Base-by-base conservation (phyloP, 306 rosid genomes). In the Comarum palustre region DNA sequence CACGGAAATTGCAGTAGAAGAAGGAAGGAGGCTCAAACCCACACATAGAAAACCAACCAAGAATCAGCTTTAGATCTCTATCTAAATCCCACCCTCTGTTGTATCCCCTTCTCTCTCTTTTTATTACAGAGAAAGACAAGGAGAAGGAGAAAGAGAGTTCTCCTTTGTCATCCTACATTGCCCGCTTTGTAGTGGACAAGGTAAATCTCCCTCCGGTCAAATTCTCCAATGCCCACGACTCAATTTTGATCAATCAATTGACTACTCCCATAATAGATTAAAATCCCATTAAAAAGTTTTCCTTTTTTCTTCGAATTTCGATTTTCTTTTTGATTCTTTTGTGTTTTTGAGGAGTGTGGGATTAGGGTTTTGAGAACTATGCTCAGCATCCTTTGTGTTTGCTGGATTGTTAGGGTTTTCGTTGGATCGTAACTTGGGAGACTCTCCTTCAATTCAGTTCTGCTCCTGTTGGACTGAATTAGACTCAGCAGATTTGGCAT, bases 181-280 rank as follows among this genome's bases (percentile, higher is more conserved):
- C 82, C 84, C 73, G 65, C 82, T 83, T 76, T 83, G 83, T 79
- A 81, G 84, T 77, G 85, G 86, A 81, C 90, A 79, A 83, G 87
- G 79, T 83, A 86, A 78, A n/a, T 81, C 87, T 86, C 79, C 61
- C 63, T 59, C 67, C 13, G 57, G 52, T 43, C 47, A 59, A 42
- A 25, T 29, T 27, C 67, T 27, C 76, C 31, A 72, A 43, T 72
- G 45, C 57, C 76, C 68, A 25, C 25, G 58, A 57, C 46, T 19
- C 32, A 27, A 27, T 19, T 72, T 72, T 59, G 19, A 74, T 84
- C 71, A 68, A 61, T 80, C 73, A 59, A 39, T 63, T 64, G 8
- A 67, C 78, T 54, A 66, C 79, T 55, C 55, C 45, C 31, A 19
- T 41, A 24, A 52, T 19, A 57, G 20, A 12, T 66, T 52, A 50